Evolutionary conservation across 129 eudicot genomes (phyloP).

Genomic region (Apium graveolens): DNA sequence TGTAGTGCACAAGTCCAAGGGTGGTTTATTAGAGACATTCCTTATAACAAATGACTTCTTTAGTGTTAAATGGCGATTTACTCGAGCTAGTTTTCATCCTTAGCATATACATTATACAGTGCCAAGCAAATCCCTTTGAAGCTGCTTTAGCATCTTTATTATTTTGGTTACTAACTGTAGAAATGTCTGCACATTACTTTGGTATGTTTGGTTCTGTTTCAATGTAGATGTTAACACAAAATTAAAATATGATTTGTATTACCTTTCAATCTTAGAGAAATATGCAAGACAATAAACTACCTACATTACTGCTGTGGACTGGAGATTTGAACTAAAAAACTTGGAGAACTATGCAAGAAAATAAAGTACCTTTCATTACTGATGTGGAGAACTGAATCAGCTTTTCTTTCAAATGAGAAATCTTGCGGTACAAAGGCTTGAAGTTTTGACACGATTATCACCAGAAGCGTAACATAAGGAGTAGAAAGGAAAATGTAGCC

Average conservation of each 20-base stretch:
- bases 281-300: background rate
- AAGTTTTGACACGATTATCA: slow-evolving; percentile 4
- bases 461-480: slow-evolving; percentile 39
- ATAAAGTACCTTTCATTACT: background rate
- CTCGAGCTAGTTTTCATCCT: too few relatives aligned
- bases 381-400: background rate
- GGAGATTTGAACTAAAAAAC: background rate
- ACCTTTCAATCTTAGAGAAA: background rate
- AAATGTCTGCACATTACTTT: too few relatives aligned
- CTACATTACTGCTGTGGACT: background rate
- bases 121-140: too few relatives aligned
- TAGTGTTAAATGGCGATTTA: too few relatives aligned
- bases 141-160: too few relatives aligned
- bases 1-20: background rate
- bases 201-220: background rate
- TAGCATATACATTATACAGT: too few relatives aligned
- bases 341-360: background rate
- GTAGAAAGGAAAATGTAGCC: slow-evolving; percentile 50
- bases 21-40: background rate
- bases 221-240: background rate
- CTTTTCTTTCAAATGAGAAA: background rate
- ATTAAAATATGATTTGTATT: too few relatives aligned
- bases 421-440: background rate
- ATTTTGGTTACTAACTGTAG: too few relatives aligned
- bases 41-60: too few relatives aligned